phyloP scores from a whole-genome alignment of 805 yeast genomes.

The Candida golubevii region DNA sequence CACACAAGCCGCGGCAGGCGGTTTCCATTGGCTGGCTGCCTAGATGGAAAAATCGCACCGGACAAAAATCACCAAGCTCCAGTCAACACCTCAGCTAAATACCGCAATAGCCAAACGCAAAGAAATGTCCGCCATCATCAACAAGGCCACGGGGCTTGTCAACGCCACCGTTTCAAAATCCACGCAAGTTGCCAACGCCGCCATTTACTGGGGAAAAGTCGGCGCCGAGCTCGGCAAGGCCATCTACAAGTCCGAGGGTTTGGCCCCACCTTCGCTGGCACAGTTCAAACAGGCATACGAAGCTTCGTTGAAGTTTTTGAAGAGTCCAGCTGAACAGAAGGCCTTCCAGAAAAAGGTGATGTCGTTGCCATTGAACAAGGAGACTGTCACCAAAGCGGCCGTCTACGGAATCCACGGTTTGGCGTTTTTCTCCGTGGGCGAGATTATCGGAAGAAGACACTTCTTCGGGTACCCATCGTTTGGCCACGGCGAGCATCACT shows the following conservation, averaged over 20 bases:
- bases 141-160: constrained; percentile 37
- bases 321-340: constrained; percentile 53
- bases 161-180: constrained; percentile 35
- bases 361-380: constrained; percentile 47
- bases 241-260: constrained; percentile 86
- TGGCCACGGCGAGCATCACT: constrained; percentile 41
- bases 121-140: constrained; percentile 40
- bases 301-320: constrained; percentile 32
- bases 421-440: constrained; percentile 93
- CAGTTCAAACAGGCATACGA: constrained; percentile 76
- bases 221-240: constrained; percentile 61
- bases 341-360: constrained; percentile 46
- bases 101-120: background rate
- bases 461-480: constrained; percentile 79
- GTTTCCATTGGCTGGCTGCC: constrained; percentile 11
- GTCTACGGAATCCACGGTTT: constrained; percentile 78
- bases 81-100: background rate
- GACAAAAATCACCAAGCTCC: constrained; percentile 5
- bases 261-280: constrained; percentile 81
- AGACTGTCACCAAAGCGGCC: constrained; percentile 59
- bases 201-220: constrained; percentile 80
- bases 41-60: constrained; percentile 8
- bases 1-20: constrained; percentile 2
- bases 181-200: constrained; percentile 42
- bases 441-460: constrained; percentile 93